These are phyloP conservation scores for Geotrichum aggregatum DNA, from an alignment of 1,139 yeast species.

Conservation along the genomic window DNA sequence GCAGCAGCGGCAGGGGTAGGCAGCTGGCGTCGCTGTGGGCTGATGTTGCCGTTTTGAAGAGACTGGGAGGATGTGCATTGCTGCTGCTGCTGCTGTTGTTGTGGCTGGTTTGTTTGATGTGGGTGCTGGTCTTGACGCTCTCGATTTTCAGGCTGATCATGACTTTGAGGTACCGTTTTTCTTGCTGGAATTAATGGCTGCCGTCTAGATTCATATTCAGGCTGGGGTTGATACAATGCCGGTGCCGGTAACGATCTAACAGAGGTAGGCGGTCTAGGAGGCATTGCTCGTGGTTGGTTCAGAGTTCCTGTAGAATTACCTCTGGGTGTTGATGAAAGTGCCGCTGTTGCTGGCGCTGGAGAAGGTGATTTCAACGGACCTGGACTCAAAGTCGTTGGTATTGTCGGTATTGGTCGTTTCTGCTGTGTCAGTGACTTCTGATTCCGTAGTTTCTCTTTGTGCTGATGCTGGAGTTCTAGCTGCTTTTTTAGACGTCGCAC, in stretches of 20 bases:
- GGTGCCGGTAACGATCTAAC: conserved; percentile 6
- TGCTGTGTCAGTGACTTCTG: not conserved
- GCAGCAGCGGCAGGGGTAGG: not conserved
- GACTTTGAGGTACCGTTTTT: too few species aligned
- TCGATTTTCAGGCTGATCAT: too few species aligned
- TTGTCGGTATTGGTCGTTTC: not conserved
- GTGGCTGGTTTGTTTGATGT: not conserved
- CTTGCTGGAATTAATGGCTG: too few species aligned
- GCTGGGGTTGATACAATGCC: not conserved
- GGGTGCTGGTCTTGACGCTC: too few species aligned
- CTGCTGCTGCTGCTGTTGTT: not conserved
- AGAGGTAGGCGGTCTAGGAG: conserved; percentile 16
- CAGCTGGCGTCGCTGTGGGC: not conserved
- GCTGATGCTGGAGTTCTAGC: conserved; percentile 1
- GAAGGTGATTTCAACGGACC: too few species aligned
- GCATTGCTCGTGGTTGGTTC: conserved; percentile 14
- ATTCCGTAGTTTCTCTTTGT: not conserved
- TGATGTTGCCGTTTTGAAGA: conserved; percentile 6
- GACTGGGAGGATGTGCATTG: not conserved
- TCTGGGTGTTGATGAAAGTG: not conserved
- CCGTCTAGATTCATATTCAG: too few species aligned
- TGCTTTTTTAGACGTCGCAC: conserved; percentile 1
- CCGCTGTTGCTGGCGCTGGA: not conserved
- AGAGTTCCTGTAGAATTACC: too few species aligned
- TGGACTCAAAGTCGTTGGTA: too few species aligned